phyloP scores from a whole-genome alignment of 345 rosid genomes.

The Aquilaria yunnanensis region DNA sequence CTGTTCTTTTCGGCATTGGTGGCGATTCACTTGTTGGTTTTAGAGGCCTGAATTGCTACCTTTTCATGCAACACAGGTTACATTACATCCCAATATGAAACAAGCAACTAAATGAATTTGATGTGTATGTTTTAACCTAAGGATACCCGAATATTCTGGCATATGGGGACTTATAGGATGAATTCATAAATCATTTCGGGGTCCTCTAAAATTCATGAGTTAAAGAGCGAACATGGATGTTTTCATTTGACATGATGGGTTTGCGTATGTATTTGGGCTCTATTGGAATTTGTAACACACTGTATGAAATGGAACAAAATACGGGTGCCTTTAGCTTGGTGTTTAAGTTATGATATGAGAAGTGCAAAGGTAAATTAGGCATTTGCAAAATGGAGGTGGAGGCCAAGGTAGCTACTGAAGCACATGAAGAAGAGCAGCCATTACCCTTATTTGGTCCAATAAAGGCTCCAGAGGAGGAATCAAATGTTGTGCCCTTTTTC shows the following conservation, averaged over 20 bases:
- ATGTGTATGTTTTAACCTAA: too few species aligned
- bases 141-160: too few species aligned
- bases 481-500: conserved; percentile 22
- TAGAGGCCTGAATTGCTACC: too few species aligned
- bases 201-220: background rate
- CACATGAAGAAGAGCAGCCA: conserved; percentile 32
- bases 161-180: too few species aligned
- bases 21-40: too few species aligned
- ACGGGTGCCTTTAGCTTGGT: conserved; percentile 7
- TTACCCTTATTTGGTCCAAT: conserved; percentile 25
- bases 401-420: conserved; percentile 40
- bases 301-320: conserved; percentile 6
- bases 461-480: conserved; percentile 40
- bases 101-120: too few species aligned
- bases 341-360: conserved; percentile 21
- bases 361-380: conserved; percentile 25
- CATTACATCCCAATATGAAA: too few species aligned
- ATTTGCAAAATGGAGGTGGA: conserved; percentile 30
- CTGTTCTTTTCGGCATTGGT: too few species aligned
- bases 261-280: conserved; percentile 1
- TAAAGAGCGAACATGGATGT: conserved; percentile 5
- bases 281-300: conserved; percentile 3
- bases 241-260: conserved; percentile 7
- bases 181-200: too few species aligned
- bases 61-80: too few species aligned